These are phyloP conservation scores for Quercus bicolor DNA, from an alignment of 306 rosid species.

Conservation along the genomic window DNA sequence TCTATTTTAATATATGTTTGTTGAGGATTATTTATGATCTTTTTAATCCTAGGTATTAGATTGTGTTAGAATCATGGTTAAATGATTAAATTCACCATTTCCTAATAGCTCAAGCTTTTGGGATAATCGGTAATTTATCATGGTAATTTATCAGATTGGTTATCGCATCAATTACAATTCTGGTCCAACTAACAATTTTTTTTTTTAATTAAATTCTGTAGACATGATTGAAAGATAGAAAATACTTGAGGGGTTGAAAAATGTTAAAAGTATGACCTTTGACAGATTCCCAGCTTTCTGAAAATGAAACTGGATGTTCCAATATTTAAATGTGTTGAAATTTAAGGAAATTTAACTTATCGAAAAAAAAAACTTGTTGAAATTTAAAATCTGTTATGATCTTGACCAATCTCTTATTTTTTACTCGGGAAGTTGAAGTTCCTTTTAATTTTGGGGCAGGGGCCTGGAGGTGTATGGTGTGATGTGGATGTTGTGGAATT, in stretches of 20 bases:
- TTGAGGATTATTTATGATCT: background rate
- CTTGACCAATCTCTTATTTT: background rate
- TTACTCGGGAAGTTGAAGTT: constrained; percentile 15
- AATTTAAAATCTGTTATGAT: constrained; percentile 9
- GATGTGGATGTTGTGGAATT: constrained; percentile 99
- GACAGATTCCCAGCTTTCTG: background rate
- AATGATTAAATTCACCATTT: too few species aligned
- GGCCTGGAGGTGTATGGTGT: constrained; percentile 99
- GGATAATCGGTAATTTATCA: background rate
- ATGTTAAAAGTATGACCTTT: background rate
- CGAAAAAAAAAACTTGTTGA: background rate
- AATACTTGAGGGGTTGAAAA: background rate
- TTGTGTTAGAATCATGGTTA: too few species aligned
- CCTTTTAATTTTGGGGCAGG: constrained; percentile 53
- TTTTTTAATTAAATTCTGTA: background rate
- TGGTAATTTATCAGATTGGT: background rate
- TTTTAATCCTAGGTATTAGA: background rate
- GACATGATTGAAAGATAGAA: background rate
- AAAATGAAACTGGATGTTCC: background rate
- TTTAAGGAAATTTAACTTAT: background rate
- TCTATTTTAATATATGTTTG: background rate
- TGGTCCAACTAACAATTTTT: background rate
- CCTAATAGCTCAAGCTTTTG: too few species aligned
- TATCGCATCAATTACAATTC: background rate
- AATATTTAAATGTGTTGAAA: background rate